Evolutionary conservation across 164 flowering plant species (phyloP).

Genomic region (Chloranthus sessilifolius): DNA sequence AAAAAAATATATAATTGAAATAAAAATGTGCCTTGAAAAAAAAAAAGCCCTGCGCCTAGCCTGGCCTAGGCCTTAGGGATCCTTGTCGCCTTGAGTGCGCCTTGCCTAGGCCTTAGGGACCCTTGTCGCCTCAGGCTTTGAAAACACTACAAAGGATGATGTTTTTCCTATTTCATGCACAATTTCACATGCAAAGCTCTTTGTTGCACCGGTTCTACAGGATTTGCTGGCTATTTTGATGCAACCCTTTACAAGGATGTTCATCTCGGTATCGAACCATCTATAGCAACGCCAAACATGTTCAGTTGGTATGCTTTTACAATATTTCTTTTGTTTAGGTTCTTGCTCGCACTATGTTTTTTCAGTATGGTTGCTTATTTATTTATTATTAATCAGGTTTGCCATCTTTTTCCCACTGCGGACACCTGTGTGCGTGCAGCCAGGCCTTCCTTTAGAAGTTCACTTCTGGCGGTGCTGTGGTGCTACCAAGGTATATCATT

Average conservation of each 20-base stretch:
- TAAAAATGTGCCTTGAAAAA: too few species aligned
- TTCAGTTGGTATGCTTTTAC: constrained; percentile 75
- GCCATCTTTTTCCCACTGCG: constrained; percentile 90
- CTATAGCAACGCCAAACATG: constrained; percentile 90
- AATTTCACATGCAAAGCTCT: neutral
- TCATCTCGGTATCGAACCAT: constrained; percentile 98
- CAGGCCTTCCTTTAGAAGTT: constrained; percentile 64
- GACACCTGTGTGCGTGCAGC: constrained; percentile 53
- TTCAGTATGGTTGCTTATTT: neutral
- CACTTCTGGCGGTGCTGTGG: constrained; percentile 96
- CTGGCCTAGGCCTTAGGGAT: too few species aligned
- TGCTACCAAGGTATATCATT: constrained; percentile 60
- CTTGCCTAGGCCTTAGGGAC: too few species aligned
- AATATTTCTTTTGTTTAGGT: neutral
- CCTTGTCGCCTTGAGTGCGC: too few species aligned
- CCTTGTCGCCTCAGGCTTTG: too few species aligned
- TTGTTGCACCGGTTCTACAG: constrained; percentile 28
- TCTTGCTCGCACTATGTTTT: neutral
- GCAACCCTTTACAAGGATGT: constrained; percentile 90
- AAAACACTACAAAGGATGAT: too few species aligned
- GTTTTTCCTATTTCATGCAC: neutral
- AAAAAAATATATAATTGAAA: too few species aligned
- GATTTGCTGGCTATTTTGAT: constrained; percentile 99
- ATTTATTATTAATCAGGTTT: constrained; percentile 51
- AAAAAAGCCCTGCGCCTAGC: too few species aligned